Conservation (phyloP, 805 yeast genomes). For the Starmera dryadoides region DNA sequence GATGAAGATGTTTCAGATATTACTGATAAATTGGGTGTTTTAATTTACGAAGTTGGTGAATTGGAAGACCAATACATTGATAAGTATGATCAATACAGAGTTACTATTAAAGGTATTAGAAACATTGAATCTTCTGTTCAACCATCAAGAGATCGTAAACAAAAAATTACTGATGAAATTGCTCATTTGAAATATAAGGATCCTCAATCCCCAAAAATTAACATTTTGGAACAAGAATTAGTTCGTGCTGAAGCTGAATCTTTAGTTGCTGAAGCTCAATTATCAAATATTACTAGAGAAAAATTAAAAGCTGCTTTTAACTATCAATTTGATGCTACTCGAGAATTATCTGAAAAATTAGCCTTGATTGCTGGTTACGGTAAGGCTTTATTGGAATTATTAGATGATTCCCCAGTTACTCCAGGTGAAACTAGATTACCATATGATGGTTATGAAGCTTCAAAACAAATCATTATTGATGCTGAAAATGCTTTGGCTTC, state of each 20-base stretch:
- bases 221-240: constrained; percentile 94
- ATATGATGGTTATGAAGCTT: constrained; percentile 96
- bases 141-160: constrained; percentile 97
- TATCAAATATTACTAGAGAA: constrained; percentile 96
- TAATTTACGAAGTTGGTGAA: constrained; percentile 94
- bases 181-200: constrained; percentile 98
- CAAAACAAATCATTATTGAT: constrained; percentile 95
- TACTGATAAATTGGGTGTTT: constrained; percentile 94
- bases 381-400: constrained; percentile 89
- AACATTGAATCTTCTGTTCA: constrained; percentile 97
- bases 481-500: constrained; percentile 92
- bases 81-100: constrained; percentile 96
- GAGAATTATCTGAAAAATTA: constrained; percentile 92
- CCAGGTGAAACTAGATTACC: constrained; percentile 99
- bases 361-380: constrained; percentile 99
- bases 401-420: constrained; percentile 95
- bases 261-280: constrained; percentile 97
- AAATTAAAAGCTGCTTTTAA: constrained; percentile 95
- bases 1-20: constrained; percentile 97
- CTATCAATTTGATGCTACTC: constrained; percentile 91
- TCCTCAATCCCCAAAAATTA: constrained; percentile 94
- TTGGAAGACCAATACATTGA: constrained; percentile 97
- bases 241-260: constrained; percentile 99
- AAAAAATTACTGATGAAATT: constrained; percentile 94
- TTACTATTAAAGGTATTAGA: constrained; percentile 89